Percentiles rank a stretch among this genome's conserved stretches.
These are phyloP conservation scores for Teratosphaeria zuluensis DNA, from an alignment of 2,329 filamentous ascomycete genomes.

Conservation along the genomic window DNA sequence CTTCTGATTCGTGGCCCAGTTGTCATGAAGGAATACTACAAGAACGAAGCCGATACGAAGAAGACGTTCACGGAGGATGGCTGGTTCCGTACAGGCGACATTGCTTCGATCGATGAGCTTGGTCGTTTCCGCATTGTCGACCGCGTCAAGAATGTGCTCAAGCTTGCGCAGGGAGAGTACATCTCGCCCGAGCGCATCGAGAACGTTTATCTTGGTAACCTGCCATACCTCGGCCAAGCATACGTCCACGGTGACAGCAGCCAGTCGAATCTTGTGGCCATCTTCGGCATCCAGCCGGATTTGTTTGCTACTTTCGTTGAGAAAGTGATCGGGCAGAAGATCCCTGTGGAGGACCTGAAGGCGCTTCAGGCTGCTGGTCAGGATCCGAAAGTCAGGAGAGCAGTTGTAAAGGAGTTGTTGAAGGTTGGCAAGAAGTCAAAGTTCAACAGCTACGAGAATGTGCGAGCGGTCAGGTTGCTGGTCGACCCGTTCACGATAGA, in stretches of 20 bases:
- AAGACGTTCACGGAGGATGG: slow-evolving; percentile 78
- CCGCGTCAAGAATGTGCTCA: slow-evolving; percentile 97
- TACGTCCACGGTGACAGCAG: slow-evolving; percentile 86
- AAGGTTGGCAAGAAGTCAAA: slow-evolving; percentile 71
- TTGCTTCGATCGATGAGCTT: slow-evolving; percentile 71
- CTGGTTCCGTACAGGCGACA: slow-evolving; percentile 96
- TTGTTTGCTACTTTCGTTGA: slow-evolving; percentile 72
- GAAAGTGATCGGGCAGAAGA: slow-evolving; percentile 57
- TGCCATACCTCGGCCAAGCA: slow-evolving; percentile 65
- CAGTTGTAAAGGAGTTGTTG: slow-evolving; percentile 70
- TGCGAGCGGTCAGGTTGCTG: slow-evolving; percentile 63
- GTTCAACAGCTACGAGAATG: slow-evolving; percentile 84
- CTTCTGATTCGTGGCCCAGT: slow-evolving; percentile 71
- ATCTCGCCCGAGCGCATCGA: slow-evolving; percentile 95
- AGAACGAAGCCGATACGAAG: slow-evolving; percentile 76
- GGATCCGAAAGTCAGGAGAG: slow-evolving; percentile 62
- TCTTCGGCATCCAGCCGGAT: slow-evolving; percentile 82
- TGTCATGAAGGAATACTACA: slow-evolving; percentile 80
- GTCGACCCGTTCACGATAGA: slow-evolving; percentile 88
- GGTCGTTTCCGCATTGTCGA: slow-evolving; percentile 91
- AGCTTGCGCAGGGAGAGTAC: slow-evolving; percentile 95
- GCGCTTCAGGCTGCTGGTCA: slow-evolving; percentile 57
- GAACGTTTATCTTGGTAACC: slow-evolving; percentile 81
- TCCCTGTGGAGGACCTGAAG: slow-evolving; percentile 54
- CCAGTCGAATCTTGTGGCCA: slow-evolving; percentile 70